A percentile compares a stretch with the other conserved stretches of the same genome.
phyloP scores from a whole-genome alignment of 441 rosid genomes.

The Hura crepitans region DNA sequence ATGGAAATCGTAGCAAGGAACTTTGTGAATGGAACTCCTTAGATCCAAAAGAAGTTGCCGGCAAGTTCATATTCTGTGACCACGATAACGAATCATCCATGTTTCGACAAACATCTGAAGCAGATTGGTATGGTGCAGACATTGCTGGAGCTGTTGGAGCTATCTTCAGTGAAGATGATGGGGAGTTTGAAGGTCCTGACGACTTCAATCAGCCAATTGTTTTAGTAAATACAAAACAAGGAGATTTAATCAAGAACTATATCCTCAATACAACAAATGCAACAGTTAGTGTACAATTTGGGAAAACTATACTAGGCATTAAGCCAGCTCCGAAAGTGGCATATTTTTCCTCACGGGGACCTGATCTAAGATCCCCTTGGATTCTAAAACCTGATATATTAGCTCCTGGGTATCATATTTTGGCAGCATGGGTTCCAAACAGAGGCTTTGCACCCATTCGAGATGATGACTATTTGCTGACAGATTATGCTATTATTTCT shows the following conservation, averaged over 20 bases:
- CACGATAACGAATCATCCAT: constrained; percentile 16
- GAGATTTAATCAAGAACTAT: constrained; percentile 33
- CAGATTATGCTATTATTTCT: constrained; percentile 29
- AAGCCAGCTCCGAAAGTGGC: constrained; percentile 41
- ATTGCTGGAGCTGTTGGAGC: constrained; percentile 34
- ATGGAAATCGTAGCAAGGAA: constrained; percentile 43
- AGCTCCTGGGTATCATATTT: constrained; percentile 36
- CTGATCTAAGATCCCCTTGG: constrained; percentile 34
- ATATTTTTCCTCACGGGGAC: constrained; percentile 39
- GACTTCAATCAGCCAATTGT: constrained; percentile 34
- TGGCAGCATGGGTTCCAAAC: constrained; percentile 45
- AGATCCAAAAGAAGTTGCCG: constrained; percentile 34
- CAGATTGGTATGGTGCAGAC: constrained; percentile 16
- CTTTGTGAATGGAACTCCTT: constrained; percentile 30
- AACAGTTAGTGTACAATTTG: constrained; percentile 36
- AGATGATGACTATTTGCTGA: constrained; percentile 26
- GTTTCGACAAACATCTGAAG: constrained; percentile 14
- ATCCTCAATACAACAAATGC: constrained; percentile 25
- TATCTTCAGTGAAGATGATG: constrained; percentile 28
- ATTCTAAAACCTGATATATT: constrained; percentile 46
- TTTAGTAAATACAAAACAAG: constrained; percentile 23
- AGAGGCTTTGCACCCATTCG: constrained; percentile 26
- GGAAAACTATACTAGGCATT: constrained; percentile 25
- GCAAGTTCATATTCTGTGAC: constrained; percentile 49
- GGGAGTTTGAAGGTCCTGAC: constrained; percentile 12